A percentile compares a stretch with the other conserved stretches of the same genome.
These are phyloP conservation scores for Pterocarpus santalinus DNA, from an alignment of 306 rosid genomes.

Conservation along the genomic window DNA sequence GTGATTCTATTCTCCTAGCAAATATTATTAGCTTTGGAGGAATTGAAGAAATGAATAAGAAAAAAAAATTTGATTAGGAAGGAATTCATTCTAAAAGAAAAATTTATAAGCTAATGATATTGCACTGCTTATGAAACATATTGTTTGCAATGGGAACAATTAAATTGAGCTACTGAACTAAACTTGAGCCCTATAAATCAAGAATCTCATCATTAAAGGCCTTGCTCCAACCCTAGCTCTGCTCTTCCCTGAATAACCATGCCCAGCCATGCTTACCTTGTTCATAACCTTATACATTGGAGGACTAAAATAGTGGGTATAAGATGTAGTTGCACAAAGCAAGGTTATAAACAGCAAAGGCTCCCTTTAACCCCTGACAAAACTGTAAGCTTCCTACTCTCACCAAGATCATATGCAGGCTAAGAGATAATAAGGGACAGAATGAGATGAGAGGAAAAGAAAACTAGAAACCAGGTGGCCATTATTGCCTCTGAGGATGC, in stretches of 20 bases:
- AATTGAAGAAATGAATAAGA: background rate
- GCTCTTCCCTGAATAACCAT: conserved; percentile 41
- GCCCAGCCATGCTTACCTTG: conserved; percentile 46
- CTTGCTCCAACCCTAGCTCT: conserved; percentile 51
- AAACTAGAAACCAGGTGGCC: conserved; percentile 33
- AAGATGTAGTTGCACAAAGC: conserved; percentile 19
- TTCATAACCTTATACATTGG: conserved; percentile 48
- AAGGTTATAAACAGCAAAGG: conserved; percentile 52
- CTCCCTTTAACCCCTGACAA: conserved; percentile 65
- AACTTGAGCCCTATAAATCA: conserved; percentile 48
- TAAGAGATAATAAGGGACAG: conserved; percentile 39
- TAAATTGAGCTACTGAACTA: conserved; percentile 48
- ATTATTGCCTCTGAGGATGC: conserved; percentile 43
- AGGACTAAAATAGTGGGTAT: conserved; percentile 30
- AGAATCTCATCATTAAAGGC: conserved; percentile 37
- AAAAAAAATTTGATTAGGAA: background rate
- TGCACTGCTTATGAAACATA: conserved; percentile 21
- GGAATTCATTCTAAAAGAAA: background rate
- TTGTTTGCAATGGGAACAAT: conserved; percentile 17
- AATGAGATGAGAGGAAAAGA: conserved; percentile 41
- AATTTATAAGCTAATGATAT: conserved; percentile 36
- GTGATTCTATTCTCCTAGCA: background rate
- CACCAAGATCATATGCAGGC: conserved; percentile 41
- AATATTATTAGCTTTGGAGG: background rate
- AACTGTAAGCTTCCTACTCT: conserved; percentile 66